Base-by-base conservation (phyloP, 2,329 filamentous ascomycete genomes). In the Claviceps cyperi region DNA sequence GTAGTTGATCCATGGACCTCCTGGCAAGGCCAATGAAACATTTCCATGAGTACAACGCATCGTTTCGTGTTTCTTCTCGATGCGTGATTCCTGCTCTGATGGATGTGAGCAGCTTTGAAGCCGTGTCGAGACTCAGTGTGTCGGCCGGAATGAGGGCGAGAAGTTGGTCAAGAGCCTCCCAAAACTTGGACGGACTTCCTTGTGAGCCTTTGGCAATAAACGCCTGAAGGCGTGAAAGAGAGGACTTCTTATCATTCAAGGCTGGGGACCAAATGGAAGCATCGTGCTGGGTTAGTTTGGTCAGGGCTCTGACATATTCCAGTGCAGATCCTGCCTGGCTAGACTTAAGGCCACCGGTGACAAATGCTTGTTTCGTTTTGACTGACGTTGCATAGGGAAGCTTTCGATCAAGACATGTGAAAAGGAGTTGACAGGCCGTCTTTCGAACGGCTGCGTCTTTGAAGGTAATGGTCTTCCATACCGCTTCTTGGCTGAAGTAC, bases 131-230 rank as follows among this genome's bases (percentile, higher is more conserved):
- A 1, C 62, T 59, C 5, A 69, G 59, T 1, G 67, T 58, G 14
- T 75, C 66, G 2, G 64, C 56, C 46, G 83, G 71, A 1, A 91
- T 61, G 1, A 81, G 63, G 21, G 76, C 69, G 5, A 95, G 62
- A 0, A 97, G 66, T 32, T 72, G 69, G 39, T 75, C 71, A 35
- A 94, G 63, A 15, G 76, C 77, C 24, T 73, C 66, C 92, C 92
- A 98, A 60, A 83, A 95, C 9, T 74, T 76, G 3, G 74, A 67
- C 0, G 79, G 71, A 3, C 84, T 84, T n/a, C 81, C 78, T 59
- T 96, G 86, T 0, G 91, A 94, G 2, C 92, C 91, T 58, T 82
- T 86, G 54, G 85, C 81, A 6, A 97, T 70, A 57, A 94, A 92
- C 8, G 80, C 71, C 47, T 78, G 76, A 4, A 98, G 65, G 21